Evolutionary conservation across 305 asterid species (phyloP).

Genomic region (Plantago coronopus): DNA sequence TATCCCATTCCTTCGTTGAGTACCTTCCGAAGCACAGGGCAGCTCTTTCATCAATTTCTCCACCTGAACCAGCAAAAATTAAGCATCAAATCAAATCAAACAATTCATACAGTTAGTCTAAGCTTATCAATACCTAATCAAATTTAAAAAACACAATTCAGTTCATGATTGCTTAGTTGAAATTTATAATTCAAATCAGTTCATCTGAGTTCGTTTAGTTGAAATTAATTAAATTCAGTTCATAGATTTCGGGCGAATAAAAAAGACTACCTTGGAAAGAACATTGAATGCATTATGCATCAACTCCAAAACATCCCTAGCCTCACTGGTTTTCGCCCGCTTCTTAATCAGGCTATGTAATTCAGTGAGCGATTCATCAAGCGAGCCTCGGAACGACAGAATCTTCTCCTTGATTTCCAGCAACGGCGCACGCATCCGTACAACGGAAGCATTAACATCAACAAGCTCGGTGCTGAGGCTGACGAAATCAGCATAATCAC

Average conservation of each 20-base stretch:
- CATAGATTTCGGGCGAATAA: too few relatives aligned
- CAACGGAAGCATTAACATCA: constrained; percentile 80
- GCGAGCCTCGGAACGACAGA: constrained; percentile 56
- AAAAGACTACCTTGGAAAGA: constrained; percentile 82
- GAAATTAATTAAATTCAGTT: too few relatives aligned
- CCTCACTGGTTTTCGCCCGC: constrained; percentile 69
- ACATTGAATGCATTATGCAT: constrained; percentile 90
- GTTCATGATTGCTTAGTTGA: too few relatives aligned
- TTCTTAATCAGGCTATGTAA: constrained; percentile 75
- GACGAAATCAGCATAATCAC: constrained; percentile 88
- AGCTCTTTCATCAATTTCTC: constrained; percentile 89
- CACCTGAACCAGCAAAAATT: constrained; percentile 50
- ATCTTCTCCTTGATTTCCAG: constrained; percentile 87
- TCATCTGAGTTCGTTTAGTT: too few relatives aligned
- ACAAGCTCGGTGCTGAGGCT: constrained; percentile 89
- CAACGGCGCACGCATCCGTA: constrained; percentile 93
- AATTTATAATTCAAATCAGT: too few relatives aligned
- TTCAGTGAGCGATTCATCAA: constrained; percentile 65
- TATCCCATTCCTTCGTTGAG: constrained; percentile 51
- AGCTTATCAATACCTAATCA: too few relatives aligned
- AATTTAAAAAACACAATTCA: too few relatives aligned
- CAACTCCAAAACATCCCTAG: constrained; percentile 83
- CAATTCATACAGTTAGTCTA: not conserved
- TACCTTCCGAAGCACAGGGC: constrained; percentile 60
- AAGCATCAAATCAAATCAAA: constrained; percentile 9